These are phyloP conservation scores for Ogataea salicorniae DNA, from an alignment of 805 yeast species.

Conservation along the genomic window DNA sequence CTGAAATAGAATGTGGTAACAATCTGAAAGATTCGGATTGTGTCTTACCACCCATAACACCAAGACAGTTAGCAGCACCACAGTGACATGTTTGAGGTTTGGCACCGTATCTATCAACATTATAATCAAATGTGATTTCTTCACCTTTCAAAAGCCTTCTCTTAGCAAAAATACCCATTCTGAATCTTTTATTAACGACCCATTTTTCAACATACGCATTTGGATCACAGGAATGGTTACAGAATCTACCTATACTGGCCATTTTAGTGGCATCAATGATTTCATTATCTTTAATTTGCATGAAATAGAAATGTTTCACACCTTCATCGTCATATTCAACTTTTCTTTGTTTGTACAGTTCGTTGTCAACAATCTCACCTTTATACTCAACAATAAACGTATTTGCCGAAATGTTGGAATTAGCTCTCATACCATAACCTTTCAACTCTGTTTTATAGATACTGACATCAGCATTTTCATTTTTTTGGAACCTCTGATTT, in stretches of 20 bases:
- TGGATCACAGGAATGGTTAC: slow-evolving; percentile 93
- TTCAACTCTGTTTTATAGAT: slow-evolving; percentile 79
- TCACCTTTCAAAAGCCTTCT: slow-evolving; percentile 70
- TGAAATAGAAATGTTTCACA: slow-evolving; percentile 82
- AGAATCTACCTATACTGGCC: slow-evolving; percentile 87
- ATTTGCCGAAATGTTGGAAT: slow-evolving; percentile 48
- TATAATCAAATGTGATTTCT: slow-evolving; percentile 88
- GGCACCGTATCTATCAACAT: slow-evolving; percentile 95
- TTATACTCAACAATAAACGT: slow-evolving; percentile 86
- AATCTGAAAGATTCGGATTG: slow-evolving; percentile 88
- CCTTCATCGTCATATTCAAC: slow-evolving; percentile 63
- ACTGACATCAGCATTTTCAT: slow-evolving; percentile 68
- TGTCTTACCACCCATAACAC: slow-evolving; percentile 93
- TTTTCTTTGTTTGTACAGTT: slow-evolving; percentile 69
- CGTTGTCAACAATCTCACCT: slow-evolving; percentile 89
- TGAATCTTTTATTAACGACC: slow-evolving; percentile 85
- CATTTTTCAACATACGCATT: slow-evolving; percentile 95
- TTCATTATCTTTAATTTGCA: slow-evolving; percentile 91
- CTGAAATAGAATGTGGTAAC: slow-evolving; percentile 77
- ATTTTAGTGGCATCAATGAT: slow-evolving; percentile 90
- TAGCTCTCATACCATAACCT: slow-evolving; percentile 87
- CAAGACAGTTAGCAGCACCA: slow-evolving; percentile 87
- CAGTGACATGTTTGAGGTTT: slow-evolving; percentile 92
- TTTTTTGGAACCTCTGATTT: slow-evolving; percentile 83
- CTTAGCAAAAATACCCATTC: slow-evolving; percentile 94